These are phyloP conservation scores for Globisporangium yorkense DNA, from an alignment of 352 stramenopile genomes.

Conservation along the genomic window DNA sequence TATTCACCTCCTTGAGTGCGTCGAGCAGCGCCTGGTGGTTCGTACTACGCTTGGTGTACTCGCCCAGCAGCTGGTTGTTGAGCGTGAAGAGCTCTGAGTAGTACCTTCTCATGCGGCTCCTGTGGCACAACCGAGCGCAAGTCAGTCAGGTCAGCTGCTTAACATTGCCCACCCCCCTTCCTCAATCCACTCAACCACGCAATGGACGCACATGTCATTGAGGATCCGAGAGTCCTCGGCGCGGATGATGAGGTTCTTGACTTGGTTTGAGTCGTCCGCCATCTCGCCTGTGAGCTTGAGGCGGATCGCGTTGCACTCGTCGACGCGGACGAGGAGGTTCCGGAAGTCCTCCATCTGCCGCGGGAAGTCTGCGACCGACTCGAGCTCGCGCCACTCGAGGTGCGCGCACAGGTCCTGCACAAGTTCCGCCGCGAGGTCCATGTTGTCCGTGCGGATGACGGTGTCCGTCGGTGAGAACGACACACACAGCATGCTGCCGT, in stretches of 20 bases:
- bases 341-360: slow-evolving; percentile 84
- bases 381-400: slow-evolving; percentile 83
- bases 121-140: not conserved
- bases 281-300: slow-evolving; percentile 91
- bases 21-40: slow-evolving; percentile 90
- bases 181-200: not conserved
- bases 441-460: slow-evolving; percentile 73
- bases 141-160: not conserved
- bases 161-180: not conserved
- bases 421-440: slow-evolving; percentile 81
- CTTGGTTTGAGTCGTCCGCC: slow-evolving; percentile 88
- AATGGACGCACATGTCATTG: slow-evolving; percentile 81
- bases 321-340: slow-evolving; percentile 64
- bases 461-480: slow-evolving; percentile 49
- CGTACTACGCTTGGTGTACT: slow-evolving; percentile 90
- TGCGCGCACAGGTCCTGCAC: slow-evolving; percentile 84
- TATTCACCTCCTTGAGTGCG: slow-evolving; percentile 90
- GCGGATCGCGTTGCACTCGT: slow-evolving; percentile 85
- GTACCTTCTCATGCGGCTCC: slow-evolving; percentile 66
- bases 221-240: slow-evolving; percentile 91
- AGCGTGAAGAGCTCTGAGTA: slow-evolving; percentile 90
- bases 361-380: slow-evolving; percentile 83
- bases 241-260: slow-evolving; percentile 89
- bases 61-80: slow-evolving; percentile 88
- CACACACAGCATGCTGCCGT: slow-evolving; percentile 44